Conservation (phyloP, 495 filamentous ascomycete species). For the Aspergillus bertholletiae region DNA sequence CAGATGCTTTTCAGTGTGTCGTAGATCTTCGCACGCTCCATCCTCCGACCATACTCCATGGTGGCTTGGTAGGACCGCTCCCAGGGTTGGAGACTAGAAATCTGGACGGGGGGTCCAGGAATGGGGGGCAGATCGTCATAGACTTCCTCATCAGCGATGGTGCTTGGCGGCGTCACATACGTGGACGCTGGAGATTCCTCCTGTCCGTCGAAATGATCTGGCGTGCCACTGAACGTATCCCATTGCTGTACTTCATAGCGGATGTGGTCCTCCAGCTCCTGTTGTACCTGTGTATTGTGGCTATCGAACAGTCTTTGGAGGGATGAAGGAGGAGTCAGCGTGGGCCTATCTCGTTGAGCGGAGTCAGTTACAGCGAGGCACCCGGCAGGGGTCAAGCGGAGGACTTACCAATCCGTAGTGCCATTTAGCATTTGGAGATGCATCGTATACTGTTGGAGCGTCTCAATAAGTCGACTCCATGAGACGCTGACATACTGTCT, state of each 20-base stretch:
- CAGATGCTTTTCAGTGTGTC: not conserved
- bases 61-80: not conserved
- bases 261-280: not conserved
- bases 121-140: not conserved
- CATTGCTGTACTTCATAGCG: not conserved
- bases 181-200: not conserved
- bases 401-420: not conserved
- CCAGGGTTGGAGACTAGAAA: not conserved
- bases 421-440: not conserved
- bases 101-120: not conserved
- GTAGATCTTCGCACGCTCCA: not conserved
- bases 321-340: not conserved
- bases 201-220: not conserved
- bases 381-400: not conserved
- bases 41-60: not conserved
- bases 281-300: not conserved
- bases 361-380: not conserved
- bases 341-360: not conserved
- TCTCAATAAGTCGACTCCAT: not conserved
- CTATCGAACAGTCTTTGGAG: not conserved
- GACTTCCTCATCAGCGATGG: not conserved
- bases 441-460: not conserved
- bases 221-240: not conserved
- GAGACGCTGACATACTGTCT: not conserved
- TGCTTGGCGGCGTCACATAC: not conserved